A percentile compares a stretch with the other conserved stretches of the same genome.
Evolutionary conservation across 495 filamentous ascomycete genomes (phyloP).

Genomic region (Bryoglossum gracile): DNA sequence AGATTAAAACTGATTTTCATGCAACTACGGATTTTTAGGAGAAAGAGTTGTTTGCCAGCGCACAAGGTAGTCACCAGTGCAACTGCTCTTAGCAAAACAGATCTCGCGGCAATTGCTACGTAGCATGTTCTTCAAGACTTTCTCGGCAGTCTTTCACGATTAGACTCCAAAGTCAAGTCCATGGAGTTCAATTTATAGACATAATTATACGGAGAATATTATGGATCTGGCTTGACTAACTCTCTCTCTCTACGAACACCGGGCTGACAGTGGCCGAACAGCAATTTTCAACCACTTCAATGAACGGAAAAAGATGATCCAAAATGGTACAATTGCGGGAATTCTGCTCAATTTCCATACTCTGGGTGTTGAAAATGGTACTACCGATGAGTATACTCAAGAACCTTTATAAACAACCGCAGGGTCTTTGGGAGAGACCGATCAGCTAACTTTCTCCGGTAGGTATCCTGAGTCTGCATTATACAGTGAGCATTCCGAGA

Average conservation of each 20-base stretch:
- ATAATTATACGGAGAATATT: slow-evolving; percentile 37
- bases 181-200: slow-evolving; percentile 42
- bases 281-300: slow-evolving; percentile 40
- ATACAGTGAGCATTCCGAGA: not conserved
- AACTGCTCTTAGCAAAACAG: slow-evolving; percentile 35
- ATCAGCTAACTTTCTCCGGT: too few species aligned
- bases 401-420: slow-evolving; percentile 46
- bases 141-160: slow-evolving; percentile 23
- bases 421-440: too few species aligned
- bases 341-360: slow-evolving; percentile 33
- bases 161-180: slow-evolving; percentile 26
- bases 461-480: slow-evolving; percentile 3
- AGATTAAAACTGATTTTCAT: not conserved
- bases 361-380: slow-evolving; percentile 48
- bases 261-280: not conserved
- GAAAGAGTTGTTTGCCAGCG: slow-evolving; percentile 5
- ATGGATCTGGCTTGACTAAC: slow-evolving; percentile 27
- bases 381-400: slow-evolving; percentile 52
- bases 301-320: slow-evolving; percentile 35
- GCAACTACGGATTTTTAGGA: slow-evolving; percentile 1
- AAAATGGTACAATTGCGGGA: slow-evolving; percentile 34
- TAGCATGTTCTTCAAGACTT: slow-evolving; percentile 38
- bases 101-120: slow-evolving; percentile 36
- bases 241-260: not conserved
- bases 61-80: slow-evolving; percentile 14